Conservation (phyloP, 2,329 filamentous ascomycete species). For the Penicillium hordei region DNA sequence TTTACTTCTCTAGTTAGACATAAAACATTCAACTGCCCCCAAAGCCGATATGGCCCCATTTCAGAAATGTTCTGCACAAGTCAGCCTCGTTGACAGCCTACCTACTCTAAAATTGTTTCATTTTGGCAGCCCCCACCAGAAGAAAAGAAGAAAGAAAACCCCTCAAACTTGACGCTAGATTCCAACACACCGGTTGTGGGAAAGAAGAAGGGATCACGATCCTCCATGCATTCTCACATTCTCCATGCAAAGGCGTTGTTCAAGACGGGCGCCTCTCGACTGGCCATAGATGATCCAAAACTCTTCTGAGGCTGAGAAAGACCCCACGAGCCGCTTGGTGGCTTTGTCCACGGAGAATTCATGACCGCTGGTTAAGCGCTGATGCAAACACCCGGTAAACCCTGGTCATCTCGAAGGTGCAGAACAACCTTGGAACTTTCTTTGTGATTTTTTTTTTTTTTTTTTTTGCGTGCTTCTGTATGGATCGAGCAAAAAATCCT, state of each 20-base stretch:
- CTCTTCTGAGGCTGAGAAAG: conserved; percentile 24
- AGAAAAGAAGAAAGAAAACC: not conserved
- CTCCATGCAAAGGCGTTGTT: not conserved
- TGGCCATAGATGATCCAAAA: conserved; percentile 13
- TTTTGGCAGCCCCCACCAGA: not conserved
- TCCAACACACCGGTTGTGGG: conserved; percentile 2
- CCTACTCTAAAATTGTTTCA: not conserved
- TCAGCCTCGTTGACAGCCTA: conserved; percentile 7
- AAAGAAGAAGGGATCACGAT: not conserved
- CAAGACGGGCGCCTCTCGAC: conserved; percentile 20
- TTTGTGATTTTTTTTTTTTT: not conserved
- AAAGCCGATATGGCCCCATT: not conserved
- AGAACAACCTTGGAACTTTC: conserved; percentile 13
- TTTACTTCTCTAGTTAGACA: too few species aligned
- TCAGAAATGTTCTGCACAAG: not conserved
- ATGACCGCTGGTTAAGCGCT: conserved; percentile 28
- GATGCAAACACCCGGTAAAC: conserved; percentile 8
- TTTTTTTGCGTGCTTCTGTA: not conserved
- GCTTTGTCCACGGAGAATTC: conserved; percentile 23
- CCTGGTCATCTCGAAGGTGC: conserved; percentile 4
- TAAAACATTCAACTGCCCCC: not conserved
- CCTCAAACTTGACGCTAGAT: not conserved
- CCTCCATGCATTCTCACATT: not conserved
- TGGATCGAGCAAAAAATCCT: not conserved
- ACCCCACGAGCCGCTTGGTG: conserved; percentile 19